Conservation (phyloP, 140 eudicot species). For the Cichorium intybus region DNA sequence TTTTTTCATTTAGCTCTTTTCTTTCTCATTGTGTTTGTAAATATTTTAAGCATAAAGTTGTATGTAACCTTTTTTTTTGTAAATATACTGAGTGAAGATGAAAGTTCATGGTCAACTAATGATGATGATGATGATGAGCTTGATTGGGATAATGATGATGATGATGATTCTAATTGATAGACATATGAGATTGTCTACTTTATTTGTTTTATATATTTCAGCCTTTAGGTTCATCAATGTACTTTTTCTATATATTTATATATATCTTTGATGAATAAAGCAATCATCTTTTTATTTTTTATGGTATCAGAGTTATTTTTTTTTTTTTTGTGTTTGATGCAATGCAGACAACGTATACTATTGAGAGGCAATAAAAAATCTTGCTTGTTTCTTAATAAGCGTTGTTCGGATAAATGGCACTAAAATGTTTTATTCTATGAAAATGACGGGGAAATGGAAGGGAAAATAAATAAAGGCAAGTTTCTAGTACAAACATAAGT, state of each 20-base stretch:
- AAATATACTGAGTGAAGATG: constrained; percentile 64
- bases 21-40: constrained; percentile 1
- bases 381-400: no score
- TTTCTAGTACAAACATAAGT: no score
- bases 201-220: constrained; percentile 2
- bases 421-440: no score
- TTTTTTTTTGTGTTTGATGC: no score
- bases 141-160: constrained; percentile 44
- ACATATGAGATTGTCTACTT: constrained; percentile 5
- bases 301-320: no score
- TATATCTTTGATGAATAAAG: no score
- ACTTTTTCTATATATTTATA: not conserved
- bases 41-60: not conserved
- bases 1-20: not conserved
- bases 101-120: constrained; percentile 40
- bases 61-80: not conserved
- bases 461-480: no score
- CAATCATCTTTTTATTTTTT: no score
- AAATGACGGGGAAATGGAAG: no score
- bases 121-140: constrained; percentile 40
- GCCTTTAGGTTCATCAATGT: not conserved
- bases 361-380: no score
- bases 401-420: no score
- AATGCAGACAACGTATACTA: no score
- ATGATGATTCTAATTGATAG: constrained; percentile 23